Conservation (phyloP, 768 basidiomycete species). For the Tephrocybe rancida region DNA sequence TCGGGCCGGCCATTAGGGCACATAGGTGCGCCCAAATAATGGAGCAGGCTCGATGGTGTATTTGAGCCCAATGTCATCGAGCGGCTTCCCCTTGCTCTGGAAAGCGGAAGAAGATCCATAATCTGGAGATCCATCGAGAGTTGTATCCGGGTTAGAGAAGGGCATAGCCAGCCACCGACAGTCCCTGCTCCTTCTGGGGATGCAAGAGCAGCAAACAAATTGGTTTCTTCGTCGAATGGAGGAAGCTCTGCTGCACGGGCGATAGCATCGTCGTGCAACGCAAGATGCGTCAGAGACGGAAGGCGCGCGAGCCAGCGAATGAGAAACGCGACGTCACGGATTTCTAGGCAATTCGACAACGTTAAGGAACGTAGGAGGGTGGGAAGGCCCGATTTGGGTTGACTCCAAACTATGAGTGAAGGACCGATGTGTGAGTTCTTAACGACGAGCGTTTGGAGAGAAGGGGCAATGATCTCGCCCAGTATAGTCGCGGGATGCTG, state of each 20-base stretch:
- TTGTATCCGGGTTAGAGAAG: slow-evolving; percentile 24
- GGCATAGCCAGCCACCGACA: slow-evolving; percentile 27
- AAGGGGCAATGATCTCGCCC: slow-evolving; percentile 20
- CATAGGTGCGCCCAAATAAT: slow-evolving; percentile 22
- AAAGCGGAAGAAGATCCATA: slow-evolving; percentile 21
- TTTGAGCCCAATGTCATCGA: neutral
- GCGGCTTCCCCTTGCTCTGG: slow-evolving; percentile 21
- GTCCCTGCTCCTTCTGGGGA: slow-evolving; percentile 17
- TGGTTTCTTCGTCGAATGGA: slow-evolving; percentile 11
- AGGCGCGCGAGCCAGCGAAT: slow-evolving; percentile 31
- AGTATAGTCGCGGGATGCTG: slow-evolving; percentile 20
- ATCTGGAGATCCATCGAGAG: slow-evolving; percentile 18
- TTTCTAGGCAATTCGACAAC: slow-evolving; percentile 21
- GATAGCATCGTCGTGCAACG: slow-evolving; percentile 20
- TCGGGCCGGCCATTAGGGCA: slow-evolving; percentile 21
- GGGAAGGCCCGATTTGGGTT: slow-evolving; percentile 22
- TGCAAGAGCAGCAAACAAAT: slow-evolving; percentile 23
- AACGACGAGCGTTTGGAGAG: slow-evolving; percentile 25
- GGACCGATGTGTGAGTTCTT: slow-evolving; percentile 4
- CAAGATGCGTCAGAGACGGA: slow-evolving; percentile 28
- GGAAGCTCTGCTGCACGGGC: slow-evolving; percentile 7
- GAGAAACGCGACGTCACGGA: slow-evolving; percentile 25
- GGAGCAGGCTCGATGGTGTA: slow-evolving; percentile 15
- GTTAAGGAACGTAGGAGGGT: slow-evolving; percentile 28
- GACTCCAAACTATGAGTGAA: slow-evolving; percentile 28